These are phyloP conservation scores for Solanum megistacrolobum DNA, from an alignment of 257 asterid genomes.

Conservation along the genomic window DNA sequence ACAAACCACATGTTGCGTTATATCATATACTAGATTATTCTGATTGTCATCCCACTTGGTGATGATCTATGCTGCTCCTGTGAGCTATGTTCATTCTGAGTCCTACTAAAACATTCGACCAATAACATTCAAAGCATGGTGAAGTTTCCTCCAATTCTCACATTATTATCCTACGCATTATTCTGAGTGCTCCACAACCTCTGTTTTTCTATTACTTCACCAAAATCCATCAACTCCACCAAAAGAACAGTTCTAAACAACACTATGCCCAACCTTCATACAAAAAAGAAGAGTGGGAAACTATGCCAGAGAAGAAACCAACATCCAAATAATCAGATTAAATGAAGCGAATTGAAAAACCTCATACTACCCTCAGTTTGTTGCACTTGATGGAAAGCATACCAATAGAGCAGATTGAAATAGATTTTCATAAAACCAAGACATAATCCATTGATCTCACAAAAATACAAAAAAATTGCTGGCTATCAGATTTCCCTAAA, in stretches of 20 bases:
- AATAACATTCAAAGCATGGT: background rate
- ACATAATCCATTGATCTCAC: background rate
- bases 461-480: background rate
- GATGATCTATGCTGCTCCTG: background rate
- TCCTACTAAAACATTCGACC: background rate
- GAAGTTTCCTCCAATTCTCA: background rate
- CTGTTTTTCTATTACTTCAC: background rate
- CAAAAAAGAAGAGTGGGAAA: background rate
- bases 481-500: background rate
- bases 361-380: background rate
- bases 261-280: background rate
- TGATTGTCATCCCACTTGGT: background rate
- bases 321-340: background rate
- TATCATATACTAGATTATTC: background rate
- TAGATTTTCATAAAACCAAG: background rate
- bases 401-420: background rate
- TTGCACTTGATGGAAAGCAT: background rate
- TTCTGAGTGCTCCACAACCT: background rate
- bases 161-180: background rate
- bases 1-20: background rate
- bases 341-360: background rate
- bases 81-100: background rate
- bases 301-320: background rate
- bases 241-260: background rate
- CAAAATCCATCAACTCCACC: background rate